A percentile compares a stretch with the other conserved stretches of the same genome.
phyloP scores from a whole-genome alignment of 805 yeast genomes.

The Saccharomycopsis fermentans region DNA sequence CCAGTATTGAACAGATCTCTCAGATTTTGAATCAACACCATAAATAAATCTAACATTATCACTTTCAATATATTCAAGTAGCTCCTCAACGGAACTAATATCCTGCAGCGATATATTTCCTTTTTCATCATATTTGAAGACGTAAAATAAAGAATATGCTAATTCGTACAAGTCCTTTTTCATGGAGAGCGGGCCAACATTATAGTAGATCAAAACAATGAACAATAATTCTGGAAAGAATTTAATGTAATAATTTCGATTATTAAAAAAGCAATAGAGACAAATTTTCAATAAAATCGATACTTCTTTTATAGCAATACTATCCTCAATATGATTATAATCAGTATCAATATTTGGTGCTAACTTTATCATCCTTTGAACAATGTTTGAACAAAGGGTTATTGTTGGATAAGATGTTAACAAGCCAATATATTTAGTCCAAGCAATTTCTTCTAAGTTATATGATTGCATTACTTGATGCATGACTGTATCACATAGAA shows the following conservation, averaged over 20 bases:
- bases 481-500: constrained; percentile 21
- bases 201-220: constrained; percentile 34
- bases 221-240: constrained; percentile 45
- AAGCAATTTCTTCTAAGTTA: constrained; percentile 28
- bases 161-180: constrained; percentile 38
- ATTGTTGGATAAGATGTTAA: constrained; percentile 39
- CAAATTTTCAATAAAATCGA: constrained; percentile 41
- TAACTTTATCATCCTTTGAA: constrained; percentile 33
- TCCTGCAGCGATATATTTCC: constrained; percentile 21
- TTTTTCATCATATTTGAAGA: constrained; percentile 37
- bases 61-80: constrained; percentile 34
- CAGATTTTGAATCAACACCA: constrained; percentile 31
- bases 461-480: background rate
- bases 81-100: constrained; percentile 30
- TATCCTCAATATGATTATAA: constrained; percentile 22
- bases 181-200: constrained; percentile 24
- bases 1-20: background rate
- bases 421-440: constrained; percentile 40
- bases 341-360: constrained; percentile 26
- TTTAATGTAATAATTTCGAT: constrained; percentile 35
- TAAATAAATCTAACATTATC: constrained; percentile 47
- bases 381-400: constrained; percentile 42
- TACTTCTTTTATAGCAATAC: constrained; percentile 40
- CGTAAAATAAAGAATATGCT: constrained; percentile 22
- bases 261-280: constrained; percentile 41